Evolutionary conservation across 2,329 filamentous ascomycete species (phyloP).

Genomic region (Trichoderma simmonsii): DNA sequence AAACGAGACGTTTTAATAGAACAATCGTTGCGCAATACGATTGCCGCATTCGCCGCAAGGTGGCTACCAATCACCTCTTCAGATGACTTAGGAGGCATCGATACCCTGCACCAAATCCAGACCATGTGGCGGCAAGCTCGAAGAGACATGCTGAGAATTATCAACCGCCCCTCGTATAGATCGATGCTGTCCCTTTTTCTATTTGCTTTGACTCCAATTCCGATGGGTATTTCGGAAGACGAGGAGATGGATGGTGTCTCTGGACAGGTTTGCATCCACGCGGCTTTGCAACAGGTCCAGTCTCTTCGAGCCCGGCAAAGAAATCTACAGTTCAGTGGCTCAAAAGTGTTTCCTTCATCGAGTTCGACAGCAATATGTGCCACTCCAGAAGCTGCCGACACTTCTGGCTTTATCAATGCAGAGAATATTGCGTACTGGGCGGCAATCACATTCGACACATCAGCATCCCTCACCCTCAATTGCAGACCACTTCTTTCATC

Average conservation of each 20-base stretch:
- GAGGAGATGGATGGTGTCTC: not conserved
- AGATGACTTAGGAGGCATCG: not conserved
- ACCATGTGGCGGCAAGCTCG: not conserved
- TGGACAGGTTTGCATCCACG: not conserved
- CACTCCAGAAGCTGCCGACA: not conserved
- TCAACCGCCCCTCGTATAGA: not conserved
- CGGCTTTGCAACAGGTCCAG: not conserved
- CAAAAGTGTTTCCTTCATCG: not conserved
- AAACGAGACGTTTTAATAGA: not conserved
- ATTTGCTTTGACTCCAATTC: not conserved
- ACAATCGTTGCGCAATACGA: not conserved
- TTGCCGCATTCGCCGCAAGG: not conserved
- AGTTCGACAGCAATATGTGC: not conserved
- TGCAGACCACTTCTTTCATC: not conserved
- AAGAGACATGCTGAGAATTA: slow-evolving; percentile 2
- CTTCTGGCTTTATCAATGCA: not conserved
- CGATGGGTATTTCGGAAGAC: not conserved
- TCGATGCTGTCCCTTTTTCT: slow-evolving; percentile 1
- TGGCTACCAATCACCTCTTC: slow-evolving; percentile 3
- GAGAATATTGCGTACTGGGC: not conserved
- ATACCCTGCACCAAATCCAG: not conserved
- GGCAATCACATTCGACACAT: not conserved
- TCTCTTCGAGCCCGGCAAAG: not conserved
- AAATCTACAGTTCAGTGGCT: slow-evolving; percentile 1
- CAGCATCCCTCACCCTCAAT: not conserved